Base-by-base conservation (phyloP, 1,284 basidiomycete species). In the Agroathelia rolfsii region DNA sequence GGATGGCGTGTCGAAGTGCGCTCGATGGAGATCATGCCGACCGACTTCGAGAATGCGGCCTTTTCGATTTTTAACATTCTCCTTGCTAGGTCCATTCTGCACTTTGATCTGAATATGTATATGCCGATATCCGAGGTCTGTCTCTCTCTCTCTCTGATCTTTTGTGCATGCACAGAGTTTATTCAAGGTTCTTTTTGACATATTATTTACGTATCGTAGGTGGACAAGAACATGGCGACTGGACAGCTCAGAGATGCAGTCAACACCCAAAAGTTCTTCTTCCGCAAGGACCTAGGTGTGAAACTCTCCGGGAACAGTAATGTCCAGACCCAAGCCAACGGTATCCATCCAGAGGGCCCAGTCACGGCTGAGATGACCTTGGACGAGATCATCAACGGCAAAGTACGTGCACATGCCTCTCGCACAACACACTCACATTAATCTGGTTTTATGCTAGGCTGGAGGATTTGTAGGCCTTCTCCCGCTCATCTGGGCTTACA, bases 1-100 rank as follows among this genome's bases (percentile, higher is more conserved):
- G 95, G 95, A 17, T 99, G 95, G 95, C 73, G 95, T 26, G 93
- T 98, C 12, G 95, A 99, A 56, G 98, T 99, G 61, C 72, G 95
- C 31, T 88, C 85, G 48, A 98, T 98, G 95, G 95, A 99, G 56
- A 89, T 98, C 3, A 95, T 98, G 54, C 74, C 95, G 49, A 98
- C 95, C 13, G 95, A 98, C 61, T 99, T 93, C 53, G 95, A 98
- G 63, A 99, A 98, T 53, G 95, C 95, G 1, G 93, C 95, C 1
- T 96, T 92, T 53, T 77, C 87, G 18, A 76, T 97, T 27, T 98
- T 98, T 55, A 74, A 95, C 40, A 90, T 97, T 5, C 72, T 99
- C 19, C 67, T 99, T 6, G 92, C 94, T 1, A 72, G 94, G 26
- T 93, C 93, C 1, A 95, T 99, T 44, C 69, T 97, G 41, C 76